Conservation (phyloP, 352 stramenopile genomes). For the Pythium biforme region DNA sequence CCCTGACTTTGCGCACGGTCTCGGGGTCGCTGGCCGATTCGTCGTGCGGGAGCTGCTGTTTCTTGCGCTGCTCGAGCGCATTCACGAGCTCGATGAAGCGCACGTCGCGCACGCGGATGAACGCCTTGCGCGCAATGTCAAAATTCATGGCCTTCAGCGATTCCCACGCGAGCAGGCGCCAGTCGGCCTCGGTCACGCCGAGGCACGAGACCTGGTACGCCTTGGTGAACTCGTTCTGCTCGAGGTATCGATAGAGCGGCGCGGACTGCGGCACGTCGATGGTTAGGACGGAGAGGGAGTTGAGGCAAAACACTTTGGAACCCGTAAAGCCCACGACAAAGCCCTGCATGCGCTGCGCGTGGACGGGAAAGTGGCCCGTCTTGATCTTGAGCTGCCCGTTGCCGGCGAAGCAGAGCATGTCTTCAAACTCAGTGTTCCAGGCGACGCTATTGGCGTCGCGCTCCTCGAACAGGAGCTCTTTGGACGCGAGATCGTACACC, state of each 20-base stretch:
- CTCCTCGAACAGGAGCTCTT: slow-evolving; percentile 89
- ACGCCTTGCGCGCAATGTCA: slow-evolving; percentile 80
- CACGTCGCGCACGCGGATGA: slow-evolving; percentile 90
- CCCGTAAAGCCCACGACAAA: slow-evolving; percentile 92
- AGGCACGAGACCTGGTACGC: slow-evolving; percentile 92
- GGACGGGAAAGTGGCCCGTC: slow-evolving; percentile 85
- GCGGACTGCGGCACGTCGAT: slow-evolving; percentile 91
- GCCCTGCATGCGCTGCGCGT: slow-evolving; percentile 89
- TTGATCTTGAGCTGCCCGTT: slow-evolving; percentile 90
- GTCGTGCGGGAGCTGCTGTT: slow-evolving; percentile 49
- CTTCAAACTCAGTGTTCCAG: slow-evolving; percentile 94
- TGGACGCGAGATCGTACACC: slow-evolving; percentile 91
- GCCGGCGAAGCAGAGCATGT: slow-evolving; percentile 93
- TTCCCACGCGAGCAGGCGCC: slow-evolving; percentile 83
- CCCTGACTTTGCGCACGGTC: slow-evolving; percentile 56
- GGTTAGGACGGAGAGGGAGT: slow-evolving; percentile 82
- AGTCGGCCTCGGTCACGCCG: slow-evolving; percentile 93
- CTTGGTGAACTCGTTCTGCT: slow-evolving; percentile 85
- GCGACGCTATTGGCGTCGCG: slow-evolving; percentile 85
- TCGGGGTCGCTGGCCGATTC: slow-evolving; percentile 31
- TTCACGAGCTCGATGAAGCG: slow-evolving; percentile 91
- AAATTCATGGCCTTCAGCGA: slow-evolving; percentile 86
- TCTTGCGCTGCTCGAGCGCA: slow-evolving; percentile 73
- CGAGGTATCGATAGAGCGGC: slow-evolving; percentile 87
- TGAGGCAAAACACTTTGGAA: slow-evolving; percentile 92